A percentile compares a stretch with the other conserved stretches of the same genome.
phyloP scores from a whole-genome alignment of 2,329 filamentous ascomycete species.

The Penicillium crustosum region DNA sequence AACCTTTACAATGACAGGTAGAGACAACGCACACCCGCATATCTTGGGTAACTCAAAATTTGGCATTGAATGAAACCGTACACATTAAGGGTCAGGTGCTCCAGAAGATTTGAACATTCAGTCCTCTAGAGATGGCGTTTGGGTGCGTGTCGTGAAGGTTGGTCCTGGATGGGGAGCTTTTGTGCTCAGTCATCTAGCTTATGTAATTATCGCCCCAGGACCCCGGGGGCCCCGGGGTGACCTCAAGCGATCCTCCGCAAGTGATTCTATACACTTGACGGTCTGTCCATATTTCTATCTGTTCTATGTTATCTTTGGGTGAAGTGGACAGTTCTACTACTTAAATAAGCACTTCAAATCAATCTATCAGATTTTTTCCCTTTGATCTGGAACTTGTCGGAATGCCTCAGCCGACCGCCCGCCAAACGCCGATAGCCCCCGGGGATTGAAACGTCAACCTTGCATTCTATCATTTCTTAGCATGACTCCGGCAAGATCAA shows the following conservation, averaged over 20 bases:
- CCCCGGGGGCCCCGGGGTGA: too few species aligned
- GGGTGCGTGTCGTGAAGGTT: too few species aligned
- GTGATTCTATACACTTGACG: background rate
- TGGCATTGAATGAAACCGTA: background rate
- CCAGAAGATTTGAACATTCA: background rate
- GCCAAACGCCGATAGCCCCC: slow-evolving; percentile 2
- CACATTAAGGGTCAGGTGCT: background rate
- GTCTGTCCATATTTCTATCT: background rate
- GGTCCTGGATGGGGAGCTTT: too few species aligned
- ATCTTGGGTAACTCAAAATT: background rate
- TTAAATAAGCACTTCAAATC: background rate
- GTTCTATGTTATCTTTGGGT: background rate
- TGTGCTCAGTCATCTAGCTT: background rate
- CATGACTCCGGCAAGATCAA: slow-evolving; percentile 23
- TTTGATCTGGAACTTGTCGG: background rate
- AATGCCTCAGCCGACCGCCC: background rate
- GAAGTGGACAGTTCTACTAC: background rate
- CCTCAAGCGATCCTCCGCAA: too few species aligned
- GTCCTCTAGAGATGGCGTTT: background rate
- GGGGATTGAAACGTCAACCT: slow-evolving; percentile 5
- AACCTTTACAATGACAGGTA: background rate
- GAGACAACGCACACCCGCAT: background rate
- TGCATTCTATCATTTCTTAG: slow-evolving; percentile 1
- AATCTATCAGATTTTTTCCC: background rate
- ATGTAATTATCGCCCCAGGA: background rate